Base-by-base conservation (phyloP, 2,329 filamentous ascomycete genomes). In the Penicillium sp. region DNA sequence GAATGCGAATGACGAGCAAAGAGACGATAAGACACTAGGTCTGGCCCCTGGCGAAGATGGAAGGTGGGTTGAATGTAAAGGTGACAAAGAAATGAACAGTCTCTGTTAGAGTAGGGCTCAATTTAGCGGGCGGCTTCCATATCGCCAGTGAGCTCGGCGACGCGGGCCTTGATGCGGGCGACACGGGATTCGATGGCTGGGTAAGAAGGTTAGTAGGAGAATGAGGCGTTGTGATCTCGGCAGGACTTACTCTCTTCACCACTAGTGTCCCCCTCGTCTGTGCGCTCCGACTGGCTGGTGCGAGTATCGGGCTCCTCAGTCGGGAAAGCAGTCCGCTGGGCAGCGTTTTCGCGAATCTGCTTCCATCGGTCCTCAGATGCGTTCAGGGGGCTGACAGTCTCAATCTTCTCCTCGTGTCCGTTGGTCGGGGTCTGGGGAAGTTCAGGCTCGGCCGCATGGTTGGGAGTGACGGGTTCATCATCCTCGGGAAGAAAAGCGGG, bases 121-220 rank as follows among this genome's bases (percentile, higher is more conserved):
- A n/a, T 49, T 66, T 60, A 70, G 37, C 65, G 64, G 13, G 67
- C 65, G 29, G 68, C 80, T 69, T 93, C 90, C 84, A 90, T 90
- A 74, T 90, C 90, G 67, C 89, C 89, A 2, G 95, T 99, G 67
- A 99, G 79, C 74, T 97, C 92, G 52, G 95, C 95, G 57, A 99
- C 95, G 60, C 95, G 89, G 58, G 95, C 95, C 79, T 97, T 98
- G 83, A 99, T 99, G 62, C 95, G 90, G 48, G 95, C 95, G 58
- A 98, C 95, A 64, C 95, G 90, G 48, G 92, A 93, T 76, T 99
- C 95, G 69, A 98, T 98, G 35, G 93, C 91, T 96, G 65, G 31
- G 48, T 19, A 26, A 49, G 5, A 41, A 41, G 22, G 39, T 41
- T 22, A 41, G 39, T 41, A 22, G 11, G n/a, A 35, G 48, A 26